Evolutionary conservation across 2,329 filamentous ascomycete genomes (phyloP).

Genomic region (Fusarium sulawesiense): DNA sequence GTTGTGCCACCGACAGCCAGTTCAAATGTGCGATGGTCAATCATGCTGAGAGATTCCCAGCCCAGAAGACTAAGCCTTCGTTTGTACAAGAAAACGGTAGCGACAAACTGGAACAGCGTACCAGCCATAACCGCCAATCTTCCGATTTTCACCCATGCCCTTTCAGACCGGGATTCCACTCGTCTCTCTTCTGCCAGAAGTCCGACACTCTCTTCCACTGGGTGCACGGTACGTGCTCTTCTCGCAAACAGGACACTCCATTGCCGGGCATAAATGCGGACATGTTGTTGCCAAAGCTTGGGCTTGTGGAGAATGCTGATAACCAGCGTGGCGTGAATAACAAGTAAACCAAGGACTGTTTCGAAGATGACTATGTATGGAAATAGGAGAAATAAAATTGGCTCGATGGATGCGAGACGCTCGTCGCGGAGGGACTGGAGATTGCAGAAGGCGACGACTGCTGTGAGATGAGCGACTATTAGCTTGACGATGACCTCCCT

Average conservation of each 20-base stretch:
- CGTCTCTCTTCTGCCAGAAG: accelerated
- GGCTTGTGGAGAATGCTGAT: background rate
- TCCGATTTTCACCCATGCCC: background rate
- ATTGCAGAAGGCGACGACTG: constrained; percentile 17
- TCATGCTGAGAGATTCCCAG: constrained; percentile 3
- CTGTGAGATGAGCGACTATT: constrained; percentile 20
- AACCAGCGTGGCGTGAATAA: background rate
- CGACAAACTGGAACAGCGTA: constrained; percentile 9
- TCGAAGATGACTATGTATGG: constrained; percentile 4
- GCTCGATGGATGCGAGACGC: constrained; percentile 16
- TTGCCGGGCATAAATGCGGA: background rate
- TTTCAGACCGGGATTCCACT: background rate
- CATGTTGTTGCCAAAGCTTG: background rate
- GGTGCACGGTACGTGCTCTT: background rate
- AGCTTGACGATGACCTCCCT: constrained; percentile 27
- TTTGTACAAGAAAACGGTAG: constrained; percentile 19
- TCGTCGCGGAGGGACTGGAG: constrained; percentile 18
- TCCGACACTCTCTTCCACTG: background rate
- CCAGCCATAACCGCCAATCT: background rate
- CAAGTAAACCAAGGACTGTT: background rate
- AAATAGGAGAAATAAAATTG: constrained; percentile 10
- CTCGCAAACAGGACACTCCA: constrained; percentile 15
- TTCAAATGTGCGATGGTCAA: constrained; percentile 26
- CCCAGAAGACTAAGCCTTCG: background rate
- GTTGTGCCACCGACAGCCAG: constrained; percentile 8